Base-by-base conservation (phyloP, 192 early-diverging fungal species). In the Paraglomus occultum region DNA sequence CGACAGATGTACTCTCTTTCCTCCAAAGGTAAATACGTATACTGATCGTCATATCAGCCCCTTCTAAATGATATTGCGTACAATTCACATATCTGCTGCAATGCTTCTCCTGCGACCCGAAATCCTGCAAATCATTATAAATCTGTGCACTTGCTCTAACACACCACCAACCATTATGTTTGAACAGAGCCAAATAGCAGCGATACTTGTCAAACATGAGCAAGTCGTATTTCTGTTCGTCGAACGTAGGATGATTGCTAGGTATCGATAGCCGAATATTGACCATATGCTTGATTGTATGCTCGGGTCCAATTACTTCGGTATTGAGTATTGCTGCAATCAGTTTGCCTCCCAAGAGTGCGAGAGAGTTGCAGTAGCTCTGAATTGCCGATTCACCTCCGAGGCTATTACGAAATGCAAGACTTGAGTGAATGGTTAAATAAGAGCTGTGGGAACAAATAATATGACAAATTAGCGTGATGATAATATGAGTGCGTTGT, bases 381-480 rank as follows among this genome's bases (percentile, higher is more conserved):
- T 76, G 82, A 58, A 90, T 90, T 23, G 67, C 76, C 17, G 80
- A 75, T 74, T 89, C 87, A 20, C 85, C 85, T 15, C 88, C 87
- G 48, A 86, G 77, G 44, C 77, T 79, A 44, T 77, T 69, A 10
- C 85, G 79, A 60, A 79, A 89, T 18, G 71, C 70, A 14, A 88
- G 45, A 0, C 87, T 85, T 15, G 73, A 45, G 11, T 22, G 48
- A 62, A 80, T 73, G 2, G 74, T 70, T 50, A 83, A 64, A 53
- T 78, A 65, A 5, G 76, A 67, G 8, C 59, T 65, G 49, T 73
- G 68, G 15, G 7, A 4, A 51, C 1, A 12, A 64, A 17, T 7
- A 5, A 23, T 51, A 15, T 11, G 46, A 17, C 10, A 9, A 46
- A 1, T 45, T 45, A 31, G 31, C n/a, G n/a, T n/a, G n/a, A n/a